Base-by-base conservation (phyloP, 2,329 filamentous ascomycete species). In the Sporothrix sp. region DNA sequence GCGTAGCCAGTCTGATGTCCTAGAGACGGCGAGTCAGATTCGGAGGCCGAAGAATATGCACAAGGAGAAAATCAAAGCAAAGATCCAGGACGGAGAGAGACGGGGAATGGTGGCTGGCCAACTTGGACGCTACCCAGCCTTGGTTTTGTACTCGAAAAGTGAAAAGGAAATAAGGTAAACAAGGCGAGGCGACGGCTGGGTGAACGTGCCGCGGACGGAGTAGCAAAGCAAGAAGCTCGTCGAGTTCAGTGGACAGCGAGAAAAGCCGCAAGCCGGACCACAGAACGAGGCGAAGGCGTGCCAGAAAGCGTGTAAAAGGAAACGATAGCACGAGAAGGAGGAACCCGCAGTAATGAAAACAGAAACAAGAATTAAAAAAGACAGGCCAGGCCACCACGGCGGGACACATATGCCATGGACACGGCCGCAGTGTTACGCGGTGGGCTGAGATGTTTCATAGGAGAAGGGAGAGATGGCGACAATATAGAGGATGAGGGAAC, bases 361-460 rank as follows among this genome's bases (percentile, higher is more conserved):
- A n/a, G n/a, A n/a, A n/a, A n/a, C n/a, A n/a, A n/a, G n/a, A 47
- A 38, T 27, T 28, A 33, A 46, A 46, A 44, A 21, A 11, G 35
- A 28, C 10, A 27, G 16, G 23, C 27, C 35, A 33, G 40, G 35
- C 46, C 40, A 40, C 36, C 13, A 44, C 11, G 25, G 21, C 35
- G 45, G 40, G 40, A 18, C 51, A 50, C 47, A 42, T 21, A 50
- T 11, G 32, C 35, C 47, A 47, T 42, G 35, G 47, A 46, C 8
- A 30, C 37, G 30, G 42, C 30, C 32, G 16, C 28, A 47, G 51
- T 50, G 46, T 50, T 50, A 53, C 47, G 21, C 32, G 36, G 16
- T 13, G 5, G 25, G n/a, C 30, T n/a, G 20, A 18, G 35, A 28
- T 50, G 40, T 47, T 14, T 47, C 47, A 40, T 40, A 44, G 11